A percentile compares a stretch with the other conserved stretches of the same genome.
Conservation (phyloP, 2,329 filamentous ascomycete species). For the Hirsutella minnesotensis region DNA sequence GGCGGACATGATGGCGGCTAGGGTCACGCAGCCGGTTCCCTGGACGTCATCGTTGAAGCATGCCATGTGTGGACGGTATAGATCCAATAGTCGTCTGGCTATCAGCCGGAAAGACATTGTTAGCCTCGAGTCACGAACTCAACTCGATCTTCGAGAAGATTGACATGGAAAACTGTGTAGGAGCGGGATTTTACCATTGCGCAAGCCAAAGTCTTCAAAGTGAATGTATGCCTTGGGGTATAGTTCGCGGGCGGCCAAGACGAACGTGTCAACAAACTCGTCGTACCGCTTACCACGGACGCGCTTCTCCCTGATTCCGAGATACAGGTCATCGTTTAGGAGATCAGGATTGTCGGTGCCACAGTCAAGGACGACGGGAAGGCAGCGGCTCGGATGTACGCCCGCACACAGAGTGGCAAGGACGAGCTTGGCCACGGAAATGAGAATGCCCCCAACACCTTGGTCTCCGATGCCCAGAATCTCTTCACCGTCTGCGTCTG, state of each 20-base stretch:
- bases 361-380: constrained; percentile 76
- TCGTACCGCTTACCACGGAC: constrained; percentile 64
- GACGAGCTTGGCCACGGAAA: constrained; percentile 72
- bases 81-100: constrained; percentile 64
- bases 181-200: constrained; percentile 39
- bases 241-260: constrained; percentile 51
- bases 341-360: constrained; percentile 72
- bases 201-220: constrained; percentile 78
- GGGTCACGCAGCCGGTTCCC: constrained; percentile 76
- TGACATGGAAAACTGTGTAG: background rate
- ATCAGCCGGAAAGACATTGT: background rate
- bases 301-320: constrained; percentile 58
- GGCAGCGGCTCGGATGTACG: constrained; percentile 64
- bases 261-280: constrained; percentile 63
- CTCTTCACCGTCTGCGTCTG: constrained; percentile 42
- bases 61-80: constrained; percentile 59
- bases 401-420: constrained; percentile 81
- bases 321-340: constrained; percentile 65
- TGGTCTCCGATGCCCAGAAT: constrained; percentile 87
- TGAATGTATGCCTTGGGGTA: constrained; percentile 78
- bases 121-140: background rate
- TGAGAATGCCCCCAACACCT: constrained; percentile 73
- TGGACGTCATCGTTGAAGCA: constrained; percentile 92
- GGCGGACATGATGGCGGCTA: constrained; percentile 70
- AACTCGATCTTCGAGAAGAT: background rate